Evolutionary conservation across 441 rosid species (phyloP), one percentile per base, ranked within the genome.

Genomic region (Populus hybrid): DNA sequence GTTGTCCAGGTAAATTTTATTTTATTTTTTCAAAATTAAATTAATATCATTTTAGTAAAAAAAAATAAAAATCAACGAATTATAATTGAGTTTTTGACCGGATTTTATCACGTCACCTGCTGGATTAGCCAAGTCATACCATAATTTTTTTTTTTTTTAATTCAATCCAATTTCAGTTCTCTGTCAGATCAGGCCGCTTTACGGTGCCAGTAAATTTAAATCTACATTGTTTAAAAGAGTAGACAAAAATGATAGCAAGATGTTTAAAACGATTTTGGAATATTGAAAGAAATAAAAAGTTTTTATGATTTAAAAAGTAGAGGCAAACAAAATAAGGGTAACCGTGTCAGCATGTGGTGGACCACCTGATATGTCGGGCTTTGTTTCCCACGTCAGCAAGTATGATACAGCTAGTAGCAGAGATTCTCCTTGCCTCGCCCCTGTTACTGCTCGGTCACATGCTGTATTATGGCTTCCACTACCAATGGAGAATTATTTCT

Each of bases 381-480:
- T 30, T 18, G 34, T 67, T 68, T 14, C 14, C 21, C 18, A 11
- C 1, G 42, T 8, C 64, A 50, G 46, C 18, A 35, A 26, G 46
- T 10, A 46, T 14, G 11, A n/a, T 7, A 7, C 10, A 34, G 11
- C 26, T 23, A 46, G 71, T 16, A 72, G 70, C 35, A 36, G 69
- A 74, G 78, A 77, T 63, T 77, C 81, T 30, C 28, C 26, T 42
- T 9, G 4, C 11, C 40, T 10, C 42, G 4, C 11, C 40, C 36
- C 42, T 4, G 5, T 53, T 36, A 8, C 74, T 11, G 64, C 12
- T 3, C 8, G 12, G 12, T 78, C 84, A 78, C 84, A 71, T 67
- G 81, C 73, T 46, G 50, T 26, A 18, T 75, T 57, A 67, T 77
- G 74, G 67, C 75, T 28, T 71, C 77, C 79, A 57, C 66, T 12